These are phyloP conservation scores for Tympanopsis confertula DNA, from an alignment of 2,329 filamentous ascomycete species.

Conservation along the genomic window DNA sequence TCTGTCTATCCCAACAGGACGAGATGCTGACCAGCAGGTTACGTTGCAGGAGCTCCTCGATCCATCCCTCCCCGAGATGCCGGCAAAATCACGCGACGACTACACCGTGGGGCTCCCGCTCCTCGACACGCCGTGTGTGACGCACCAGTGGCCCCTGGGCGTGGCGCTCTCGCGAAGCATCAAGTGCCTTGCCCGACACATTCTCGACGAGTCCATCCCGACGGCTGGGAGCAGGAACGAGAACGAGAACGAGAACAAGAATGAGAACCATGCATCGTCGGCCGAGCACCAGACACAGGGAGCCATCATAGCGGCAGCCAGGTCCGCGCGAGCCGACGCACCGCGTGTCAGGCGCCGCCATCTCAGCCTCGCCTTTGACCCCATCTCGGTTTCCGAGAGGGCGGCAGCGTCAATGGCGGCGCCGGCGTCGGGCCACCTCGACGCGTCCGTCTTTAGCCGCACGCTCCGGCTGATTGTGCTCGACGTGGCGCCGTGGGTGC, in stretches of 20 bases:
- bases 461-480: constrained; percentile 51
- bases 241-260: too few species aligned
- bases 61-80: constrained; percentile 45
- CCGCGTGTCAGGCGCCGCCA: constrained; percentile 27
- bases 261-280: too few species aligned
- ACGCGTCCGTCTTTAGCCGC: constrained; percentile 68
- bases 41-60: constrained; percentile 44
- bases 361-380: constrained; percentile 47
- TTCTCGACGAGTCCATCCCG: constrained; percentile 19
- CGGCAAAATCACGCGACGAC: constrained; percentile 33
- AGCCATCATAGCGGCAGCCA: constrained; percentile 8
- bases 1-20: constrained; percentile 4
- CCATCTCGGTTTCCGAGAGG: constrained; percentile 40
- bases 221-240: too few species aligned
- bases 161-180: constrained; percentile 18
- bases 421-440: constrained; percentile 30
- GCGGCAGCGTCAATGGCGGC: constrained; percentile 15
- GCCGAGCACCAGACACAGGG: constrained; percentile 25
- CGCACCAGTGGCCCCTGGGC: constrained; percentile 16
- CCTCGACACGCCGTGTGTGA: constrained; percentile 29
- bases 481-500: constrained; percentile 84
- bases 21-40: too few species aligned
- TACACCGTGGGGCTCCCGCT: constrained; percentile 33
- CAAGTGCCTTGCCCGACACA: constrained; percentile 17
- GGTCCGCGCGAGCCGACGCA: too few species aligned